A percentile compares a stretch with the other conserved stretches of the same genome.
Evolutionary conservation across 139 green algal genomes (phyloP).

Genomic region (Dunaliella primolecta): DNA sequence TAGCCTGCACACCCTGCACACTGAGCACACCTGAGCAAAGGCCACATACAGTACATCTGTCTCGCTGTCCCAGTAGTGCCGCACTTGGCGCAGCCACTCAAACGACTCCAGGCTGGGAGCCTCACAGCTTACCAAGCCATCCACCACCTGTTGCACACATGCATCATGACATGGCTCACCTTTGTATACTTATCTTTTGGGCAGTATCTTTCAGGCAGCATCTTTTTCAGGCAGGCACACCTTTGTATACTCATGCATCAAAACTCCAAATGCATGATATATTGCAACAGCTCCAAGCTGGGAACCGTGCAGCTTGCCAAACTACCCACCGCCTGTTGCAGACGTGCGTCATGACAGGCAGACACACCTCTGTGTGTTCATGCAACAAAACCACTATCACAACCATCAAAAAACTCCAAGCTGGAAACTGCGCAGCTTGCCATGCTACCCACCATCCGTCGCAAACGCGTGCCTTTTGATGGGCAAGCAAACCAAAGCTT

Average conservation of each 20-base stretch:
- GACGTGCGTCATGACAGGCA: too few relatives aligned
- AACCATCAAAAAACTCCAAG: conserved; percentile 26
- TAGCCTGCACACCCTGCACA: too few relatives aligned
- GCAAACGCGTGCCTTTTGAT: too few relatives aligned
- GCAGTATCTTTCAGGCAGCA: too few relatives aligned
- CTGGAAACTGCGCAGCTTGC: conserved; percentile 13
- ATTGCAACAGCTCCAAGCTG: conserved; percentile 23
- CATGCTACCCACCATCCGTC: conserved; percentile 33
- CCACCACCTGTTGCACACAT: conserved; percentile 33
- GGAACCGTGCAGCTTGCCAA: conserved; percentile 19
- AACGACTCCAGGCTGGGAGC: conserved; percentile 20
- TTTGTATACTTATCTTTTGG: too few relatives aligned
- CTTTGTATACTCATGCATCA: too few relatives aligned
- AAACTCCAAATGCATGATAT: conserved; percentile 31
- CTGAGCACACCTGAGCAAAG: conserved; percentile 24
- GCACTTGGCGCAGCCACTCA: conserved; percentile 36
- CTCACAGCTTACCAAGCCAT: conserved; percentile 29
- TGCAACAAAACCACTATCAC: conserved; percentile 39
- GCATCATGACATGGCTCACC: too few relatives aligned
- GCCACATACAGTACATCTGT: conserved; percentile 21
- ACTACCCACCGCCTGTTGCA: conserved; percentile 28
- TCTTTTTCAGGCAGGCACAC: too few relatives aligned
- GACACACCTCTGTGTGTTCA: too few relatives aligned
- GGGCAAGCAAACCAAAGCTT: too few relatives aligned
- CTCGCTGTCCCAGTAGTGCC: conserved; percentile 42